phyloP scores from a whole-genome alignment of 2,329 filamentous ascomycete species.

The Phaeosphaeriaceae sp. region DNA sequence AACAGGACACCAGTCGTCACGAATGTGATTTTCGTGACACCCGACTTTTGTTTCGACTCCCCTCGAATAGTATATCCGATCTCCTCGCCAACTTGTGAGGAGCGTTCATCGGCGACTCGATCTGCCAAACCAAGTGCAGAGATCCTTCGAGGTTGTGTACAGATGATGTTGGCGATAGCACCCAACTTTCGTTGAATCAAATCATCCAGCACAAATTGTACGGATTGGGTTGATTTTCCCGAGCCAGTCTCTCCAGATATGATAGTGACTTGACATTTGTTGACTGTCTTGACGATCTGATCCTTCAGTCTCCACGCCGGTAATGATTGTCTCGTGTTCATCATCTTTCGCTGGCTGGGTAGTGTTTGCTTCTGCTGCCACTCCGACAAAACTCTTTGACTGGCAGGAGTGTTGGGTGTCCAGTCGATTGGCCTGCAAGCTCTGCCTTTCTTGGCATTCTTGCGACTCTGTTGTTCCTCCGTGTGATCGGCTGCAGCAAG shows the following conservation, averaged over 20 bases:
- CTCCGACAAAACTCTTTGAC: slow-evolving; percentile 65
- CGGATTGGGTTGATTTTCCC: slow-evolving; percentile 95
- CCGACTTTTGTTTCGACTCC: slow-evolving; percentile 76
- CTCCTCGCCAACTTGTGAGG: slow-evolving; percentile 80
- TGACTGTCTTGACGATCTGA: slow-evolving; percentile 77
- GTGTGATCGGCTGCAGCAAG: slow-evolving; percentile 61
- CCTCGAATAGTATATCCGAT: slow-evolving; percentile 92
- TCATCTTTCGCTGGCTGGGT: slow-evolving; percentile 76
- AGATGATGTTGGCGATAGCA: slow-evolving; percentile 84
- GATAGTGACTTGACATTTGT: slow-evolving; percentile 85
- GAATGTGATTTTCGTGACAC: slow-evolving; percentile 88
- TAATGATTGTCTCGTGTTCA: slow-evolving; percentile 73
- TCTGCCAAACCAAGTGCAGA: slow-evolving; percentile 94
- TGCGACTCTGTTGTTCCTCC: slow-evolving; percentile 20
- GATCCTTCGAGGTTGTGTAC: slow-evolving; percentile 93
- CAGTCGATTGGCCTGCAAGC: slow-evolving; percentile 67
- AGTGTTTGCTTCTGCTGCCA: slow-evolving; percentile 75
- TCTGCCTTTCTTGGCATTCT: slow-evolving; percentile 27
- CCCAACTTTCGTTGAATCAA: slow-evolving; percentile 80
- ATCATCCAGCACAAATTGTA: slow-evolving; percentile 95
- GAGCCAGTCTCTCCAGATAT: slow-evolving; percentile 97
- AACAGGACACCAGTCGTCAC: slow-evolving; percentile 95
- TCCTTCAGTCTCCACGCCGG: slow-evolving; percentile 89
- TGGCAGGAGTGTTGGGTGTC: slow-evolving; percentile 65
- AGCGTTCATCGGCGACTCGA: slow-evolving; percentile 91